These are phyloP conservation scores for Schrenkiella parvula DNA, from an alignment of 345 rosid genomes.

Conservation along the genomic window DNA sequence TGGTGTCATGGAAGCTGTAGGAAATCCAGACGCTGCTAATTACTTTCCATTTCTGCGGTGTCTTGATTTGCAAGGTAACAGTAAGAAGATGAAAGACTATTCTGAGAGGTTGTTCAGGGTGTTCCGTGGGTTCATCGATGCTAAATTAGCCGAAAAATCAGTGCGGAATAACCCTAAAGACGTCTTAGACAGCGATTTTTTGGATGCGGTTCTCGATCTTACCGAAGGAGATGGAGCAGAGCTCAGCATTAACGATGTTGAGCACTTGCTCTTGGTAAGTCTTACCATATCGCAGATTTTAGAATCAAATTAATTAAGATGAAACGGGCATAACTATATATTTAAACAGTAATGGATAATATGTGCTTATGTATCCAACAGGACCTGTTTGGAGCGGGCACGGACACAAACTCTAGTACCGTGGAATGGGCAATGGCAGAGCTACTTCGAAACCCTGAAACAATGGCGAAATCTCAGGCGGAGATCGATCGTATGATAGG, in stretches of 20 bases:
- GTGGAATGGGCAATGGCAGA: constrained; percentile 41
- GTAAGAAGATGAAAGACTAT: not conserved
- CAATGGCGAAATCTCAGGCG: constrained; percentile 8
- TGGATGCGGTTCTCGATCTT: constrained; percentile 32
- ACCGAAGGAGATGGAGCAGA: constrained; percentile 23
- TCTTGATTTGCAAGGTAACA: constrained; percentile 44
- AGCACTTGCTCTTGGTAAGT: constrained; percentile 37
- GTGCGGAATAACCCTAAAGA: not conserved
- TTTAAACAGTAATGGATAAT: not conserved
- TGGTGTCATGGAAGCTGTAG: constrained; percentile 37
- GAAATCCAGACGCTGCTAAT: constrained; percentile 42
- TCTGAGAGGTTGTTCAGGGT: constrained; percentile 15
- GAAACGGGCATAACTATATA: not conserved
- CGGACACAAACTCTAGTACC: constrained; percentile 40
- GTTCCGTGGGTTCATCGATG: constrained; percentile 32
- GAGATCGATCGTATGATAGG: constrained; percentile 34
- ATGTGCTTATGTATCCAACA: constrained; percentile 9
- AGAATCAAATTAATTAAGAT: not conserved
- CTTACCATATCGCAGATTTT: not conserved
- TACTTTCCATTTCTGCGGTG: constrained; percentile 40
- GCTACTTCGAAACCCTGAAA: constrained; percentile 25
- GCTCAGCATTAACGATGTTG: constrained; percentile 19
- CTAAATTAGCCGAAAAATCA: not conserved
- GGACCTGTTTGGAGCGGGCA: constrained; percentile 44
- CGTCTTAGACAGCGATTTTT: constrained; percentile 21